Percentiles rank a stretch among this genome's conserved stretches.
Evolutionary conservation across 768 basidiomycete genomes (phyloP).

Genomic region (Porphyrellus cyaneotinctus): DNA sequence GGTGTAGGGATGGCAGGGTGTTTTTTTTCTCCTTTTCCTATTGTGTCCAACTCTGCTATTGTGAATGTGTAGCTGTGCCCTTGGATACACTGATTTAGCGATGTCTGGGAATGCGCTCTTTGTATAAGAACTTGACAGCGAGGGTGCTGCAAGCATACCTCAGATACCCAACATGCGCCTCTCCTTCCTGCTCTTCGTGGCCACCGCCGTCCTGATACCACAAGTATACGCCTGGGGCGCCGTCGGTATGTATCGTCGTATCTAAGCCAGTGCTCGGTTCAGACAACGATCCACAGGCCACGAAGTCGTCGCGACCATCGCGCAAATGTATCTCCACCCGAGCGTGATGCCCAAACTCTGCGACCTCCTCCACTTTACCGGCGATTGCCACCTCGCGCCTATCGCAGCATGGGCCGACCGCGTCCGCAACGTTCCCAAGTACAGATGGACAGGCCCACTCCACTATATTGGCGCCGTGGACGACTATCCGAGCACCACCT

Average conservation of each 20-base stretch:
- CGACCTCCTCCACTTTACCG: conserved; percentile 53
- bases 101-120: not conserved
- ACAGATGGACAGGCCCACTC: conserved; percentile 68
- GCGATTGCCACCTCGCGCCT: conserved; percentile 73
- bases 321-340: conserved; percentile 86
- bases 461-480: conserved; percentile 73
- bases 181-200: conserved; percentile 8
- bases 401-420: conserved; percentile 89
- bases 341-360: conserved; percentile 63
- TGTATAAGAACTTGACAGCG: too few relatives aligned
- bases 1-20: too few relatives aligned
- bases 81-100: not conserved
- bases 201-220: conserved; percentile 21
- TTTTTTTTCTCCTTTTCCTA: too few relatives aligned
- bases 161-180: conserved; percentile 24
- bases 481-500: conserved; percentile 75
- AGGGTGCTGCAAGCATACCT: too few relatives aligned
- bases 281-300: conserved; percentile 51
- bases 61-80: not conserved
- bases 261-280: not conserved
- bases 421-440: conserved; percentile 44
- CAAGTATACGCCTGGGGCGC: conserved; percentile 38
- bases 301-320: conserved; percentile 90
- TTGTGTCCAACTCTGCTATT: not conserved
- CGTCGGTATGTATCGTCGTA: conserved; percentile 28